Base-by-base conservation (phyloP, 352 stramenopile species). In the Phytophthora quininea region DNA sequence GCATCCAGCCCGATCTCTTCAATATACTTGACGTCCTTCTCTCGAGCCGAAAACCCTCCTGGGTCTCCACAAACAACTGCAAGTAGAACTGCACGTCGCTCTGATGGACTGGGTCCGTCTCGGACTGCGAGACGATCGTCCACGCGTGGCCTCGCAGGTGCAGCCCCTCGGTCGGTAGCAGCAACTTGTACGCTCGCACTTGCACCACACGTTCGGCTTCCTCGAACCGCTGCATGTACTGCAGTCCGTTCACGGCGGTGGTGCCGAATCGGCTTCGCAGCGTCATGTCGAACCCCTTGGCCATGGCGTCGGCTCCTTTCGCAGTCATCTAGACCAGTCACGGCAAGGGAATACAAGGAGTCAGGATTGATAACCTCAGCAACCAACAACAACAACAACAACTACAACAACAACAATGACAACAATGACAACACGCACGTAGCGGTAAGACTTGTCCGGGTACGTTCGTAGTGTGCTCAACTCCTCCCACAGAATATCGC, bases 181-280 rank as follows among this genome's bases (percentile, higher is more conserved):
- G 54, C 2, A 74, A 19, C 3, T 57, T 54, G 35, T 77, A 50
- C 1, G 55, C 47, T 29, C 64, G 60, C 27, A 77, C 31, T n/a
- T 74, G 42, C 24, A 77, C 64, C 9, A 74, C 38, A 7, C 69
- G 69, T 30, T 67, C 60, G 2, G 40, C 8, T 32, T 77, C 69
- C 19, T 74, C 64, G 32, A 50, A 74, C 42, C 64, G 67, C 30
- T 60, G 60, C 19, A 71, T 30, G 31, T 68, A 71, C 14, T 77
- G 67, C 42, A 71, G 52, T 10, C 69, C 69, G 19, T 45, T 65
- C 30, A 77, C 45, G 19, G 55, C 59, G 1, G 74, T 24, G 4
- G 42, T 53, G 2, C 70, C 59, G 9, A 71, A 53, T 1, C 27
- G 15, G 61, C 62, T 73, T 4, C 62, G 47, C 42, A 77, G 14